phyloP scores from a whole-genome alignment of 257 asterid species.

The Agastache rugosa region DNA sequence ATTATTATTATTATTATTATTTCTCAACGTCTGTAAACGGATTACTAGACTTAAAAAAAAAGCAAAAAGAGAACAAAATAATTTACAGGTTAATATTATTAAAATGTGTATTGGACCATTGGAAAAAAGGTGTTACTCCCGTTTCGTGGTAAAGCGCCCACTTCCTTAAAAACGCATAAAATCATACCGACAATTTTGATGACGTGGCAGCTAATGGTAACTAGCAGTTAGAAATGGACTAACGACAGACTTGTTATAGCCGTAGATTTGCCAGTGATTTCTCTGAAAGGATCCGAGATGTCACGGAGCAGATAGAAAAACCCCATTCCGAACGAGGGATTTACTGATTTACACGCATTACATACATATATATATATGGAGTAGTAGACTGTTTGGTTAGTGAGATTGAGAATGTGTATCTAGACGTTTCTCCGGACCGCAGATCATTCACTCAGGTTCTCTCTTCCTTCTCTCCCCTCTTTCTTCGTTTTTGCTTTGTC shows the following conservation, averaged over 20 bases:
- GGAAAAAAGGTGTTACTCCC: too few species aligned
- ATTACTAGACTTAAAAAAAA: too few species aligned
- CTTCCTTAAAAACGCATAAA: too few species aligned
- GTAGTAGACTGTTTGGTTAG: too few species aligned
- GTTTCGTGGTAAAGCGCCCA: too few species aligned
- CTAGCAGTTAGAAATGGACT: not conserved
- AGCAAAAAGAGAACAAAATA: too few species aligned
- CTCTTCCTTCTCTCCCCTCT: not conserved
- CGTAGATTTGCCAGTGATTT: slow-evolving; percentile 17
- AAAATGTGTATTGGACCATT: too few species aligned
- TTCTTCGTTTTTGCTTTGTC: not conserved
- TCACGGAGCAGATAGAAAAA: not conserved
- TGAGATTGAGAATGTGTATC: not conserved
- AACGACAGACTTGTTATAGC: slow-evolving; percentile 22
- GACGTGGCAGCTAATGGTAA: not conserved
- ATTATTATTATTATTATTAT: too few species aligned
- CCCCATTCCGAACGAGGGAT: not conserved
- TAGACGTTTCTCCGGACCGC: slow-evolving; percentile 21
- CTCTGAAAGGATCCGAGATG: not conserved
- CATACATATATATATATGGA: not conserved
- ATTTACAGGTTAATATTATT: too few species aligned
- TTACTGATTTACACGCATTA: not conserved
- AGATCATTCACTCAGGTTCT: slow-evolving; percentile 31
- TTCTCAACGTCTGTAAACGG: too few species aligned
- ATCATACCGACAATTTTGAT: not conserved